These are phyloP conservation scores for Phytopythium montanum DNA, from an alignment of 352 stramenopile genomes.

Conservation along the genomic window DNA sequence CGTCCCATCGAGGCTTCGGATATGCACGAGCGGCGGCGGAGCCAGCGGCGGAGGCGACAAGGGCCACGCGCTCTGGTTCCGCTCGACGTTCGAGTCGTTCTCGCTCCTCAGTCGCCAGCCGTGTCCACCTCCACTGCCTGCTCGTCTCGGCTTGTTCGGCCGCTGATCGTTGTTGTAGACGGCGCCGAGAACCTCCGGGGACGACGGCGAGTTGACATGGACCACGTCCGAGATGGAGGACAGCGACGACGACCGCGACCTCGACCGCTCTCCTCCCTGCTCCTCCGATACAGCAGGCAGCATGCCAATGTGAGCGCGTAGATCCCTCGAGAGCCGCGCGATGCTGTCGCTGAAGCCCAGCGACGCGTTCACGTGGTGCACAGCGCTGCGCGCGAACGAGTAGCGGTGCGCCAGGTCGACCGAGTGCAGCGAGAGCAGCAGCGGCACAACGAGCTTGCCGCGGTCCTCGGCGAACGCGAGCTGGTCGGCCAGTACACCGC, in stretches of 20 bases:
- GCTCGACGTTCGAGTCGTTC: background rate
- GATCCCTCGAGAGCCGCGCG: conserved; percentile 43
- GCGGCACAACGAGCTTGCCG: conserved; percentile 64
- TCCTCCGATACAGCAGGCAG: conserved; percentile 14
- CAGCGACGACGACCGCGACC: conserved; percentile 17
- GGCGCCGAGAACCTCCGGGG: background rate
- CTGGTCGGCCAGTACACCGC: conserved; percentile 68
- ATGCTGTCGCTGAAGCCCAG: conserved; percentile 75
- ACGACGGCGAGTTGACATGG: conserved; percentile 22
- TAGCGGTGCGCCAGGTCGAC: conserved; percentile 77
- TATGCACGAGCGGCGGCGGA: conserved; percentile 1
- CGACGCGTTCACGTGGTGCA: conserved; percentile 80
- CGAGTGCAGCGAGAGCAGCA: conserved; percentile 69
- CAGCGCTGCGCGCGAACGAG: conserved; percentile 67
- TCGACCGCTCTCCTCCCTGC: conserved; percentile 10
- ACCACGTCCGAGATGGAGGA: conserved; percentile 23
- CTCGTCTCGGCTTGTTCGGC: too few relatives aligned
- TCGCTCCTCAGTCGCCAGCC: conserved; percentile 4
- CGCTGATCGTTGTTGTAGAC: background rate
- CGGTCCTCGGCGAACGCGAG: conserved; percentile 80
- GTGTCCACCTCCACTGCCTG: background rate
- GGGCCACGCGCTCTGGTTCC: background rate
- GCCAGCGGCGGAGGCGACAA: background rate
- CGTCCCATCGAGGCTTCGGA: background rate
- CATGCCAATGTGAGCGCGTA: conserved; percentile 27